Conservation (phyloP, 176 grass and related monocot species). For the Triticum monococcum region DNA sequence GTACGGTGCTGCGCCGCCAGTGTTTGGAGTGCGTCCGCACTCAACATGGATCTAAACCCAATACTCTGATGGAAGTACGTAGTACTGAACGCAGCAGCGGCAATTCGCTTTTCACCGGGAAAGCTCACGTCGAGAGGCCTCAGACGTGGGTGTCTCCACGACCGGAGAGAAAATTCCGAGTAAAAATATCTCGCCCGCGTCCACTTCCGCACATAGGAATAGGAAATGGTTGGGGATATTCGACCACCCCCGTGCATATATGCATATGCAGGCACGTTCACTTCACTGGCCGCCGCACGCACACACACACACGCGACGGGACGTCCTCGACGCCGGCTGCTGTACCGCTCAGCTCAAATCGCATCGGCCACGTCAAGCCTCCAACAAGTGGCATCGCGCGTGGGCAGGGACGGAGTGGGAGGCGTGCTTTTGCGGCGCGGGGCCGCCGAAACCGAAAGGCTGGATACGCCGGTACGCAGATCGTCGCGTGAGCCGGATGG, state of each 20-base stretch:
- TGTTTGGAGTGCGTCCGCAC: no score
- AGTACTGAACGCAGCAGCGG: no score
- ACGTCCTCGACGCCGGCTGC: neutral
- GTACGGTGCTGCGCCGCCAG: no score
- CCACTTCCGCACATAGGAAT: no score
- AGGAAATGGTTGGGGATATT: no score
- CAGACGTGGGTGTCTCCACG: neutral
- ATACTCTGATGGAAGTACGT: no score
- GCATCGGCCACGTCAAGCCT: neutral
- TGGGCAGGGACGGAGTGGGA: neutral
- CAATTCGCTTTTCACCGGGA: no score
- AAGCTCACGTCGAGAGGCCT: neutral
- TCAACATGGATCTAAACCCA: no score
- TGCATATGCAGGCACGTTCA: neutral
- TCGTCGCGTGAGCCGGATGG: neutral
- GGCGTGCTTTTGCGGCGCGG: conserved; percentile 37
- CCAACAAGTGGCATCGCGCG: neutral
- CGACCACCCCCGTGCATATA: no score
- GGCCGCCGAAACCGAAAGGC: neutral
- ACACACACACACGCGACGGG: no score
- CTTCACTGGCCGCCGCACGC: no score
- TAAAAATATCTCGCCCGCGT: neutral
- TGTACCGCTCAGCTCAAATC: neutral
- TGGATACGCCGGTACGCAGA: no score
- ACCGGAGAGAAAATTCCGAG: neutral